Conservation (phyloP, 2,329 filamentous ascomycete species). For the Trichothecium roseum region DNA sequence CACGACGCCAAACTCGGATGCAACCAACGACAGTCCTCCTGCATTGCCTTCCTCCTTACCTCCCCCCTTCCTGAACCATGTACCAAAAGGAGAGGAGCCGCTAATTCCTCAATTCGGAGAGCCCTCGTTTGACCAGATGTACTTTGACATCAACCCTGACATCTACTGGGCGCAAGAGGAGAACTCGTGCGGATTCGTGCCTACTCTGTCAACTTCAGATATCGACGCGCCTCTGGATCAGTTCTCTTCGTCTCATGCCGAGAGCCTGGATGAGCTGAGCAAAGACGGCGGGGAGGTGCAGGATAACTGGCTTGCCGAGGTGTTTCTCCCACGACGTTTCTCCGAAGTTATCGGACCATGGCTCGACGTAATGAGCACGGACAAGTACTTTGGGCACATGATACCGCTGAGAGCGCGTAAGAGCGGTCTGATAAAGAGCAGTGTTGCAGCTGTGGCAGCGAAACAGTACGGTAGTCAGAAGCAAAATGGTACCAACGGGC, state of each 20-base stretch:
- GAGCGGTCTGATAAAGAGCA: conserved; percentile 8
- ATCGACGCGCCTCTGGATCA: background rate
- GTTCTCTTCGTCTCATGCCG: background rate
- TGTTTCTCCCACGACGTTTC: conserved; percentile 8
- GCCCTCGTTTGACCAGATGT: conserved; percentile 5
- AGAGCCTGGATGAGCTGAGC: background rate
- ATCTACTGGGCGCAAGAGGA: conserved; percentile 8
- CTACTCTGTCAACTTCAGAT: background rate
- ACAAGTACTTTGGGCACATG: conserved; percentile 9
- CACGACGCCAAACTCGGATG: too few relatives aligned
- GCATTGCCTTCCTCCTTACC: too few relatives aligned
- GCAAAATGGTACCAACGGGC: background rate
- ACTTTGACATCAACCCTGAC: conserved; percentile 10
- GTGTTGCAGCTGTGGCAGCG: conserved; percentile 9
- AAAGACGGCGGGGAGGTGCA: background rate
- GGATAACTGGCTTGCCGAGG: conserved; percentile 3
- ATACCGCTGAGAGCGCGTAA: conserved; percentile 7
- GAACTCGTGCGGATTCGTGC: conserved; percentile 10
- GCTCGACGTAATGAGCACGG: conserved; percentile 9
- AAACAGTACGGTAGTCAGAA: conserved; percentile 10
- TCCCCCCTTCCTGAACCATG: too few relatives aligned
- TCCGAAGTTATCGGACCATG: conserved; percentile 9
- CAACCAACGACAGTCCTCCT: too few relatives aligned
- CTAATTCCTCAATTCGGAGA: too few relatives aligned
- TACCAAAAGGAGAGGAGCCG: too few relatives aligned